Conservation (phyloP, 352 stramenopile species). For the Pythium rhizo-oryzae region DNA sequence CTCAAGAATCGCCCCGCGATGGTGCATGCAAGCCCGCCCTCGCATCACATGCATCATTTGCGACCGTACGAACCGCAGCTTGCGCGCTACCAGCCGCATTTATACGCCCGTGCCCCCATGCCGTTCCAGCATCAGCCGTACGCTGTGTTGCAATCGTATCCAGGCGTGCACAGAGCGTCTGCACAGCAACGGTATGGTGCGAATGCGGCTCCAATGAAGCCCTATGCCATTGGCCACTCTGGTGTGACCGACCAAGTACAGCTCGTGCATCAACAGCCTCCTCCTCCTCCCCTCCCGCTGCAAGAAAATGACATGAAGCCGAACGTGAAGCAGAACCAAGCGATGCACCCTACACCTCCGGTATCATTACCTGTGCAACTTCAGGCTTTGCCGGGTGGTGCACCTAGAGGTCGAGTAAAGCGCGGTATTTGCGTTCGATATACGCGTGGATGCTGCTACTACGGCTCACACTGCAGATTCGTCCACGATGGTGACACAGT, state of each 20-base stretch:
- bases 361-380: conserved; percentile 2
- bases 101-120: conserved; percentile 4
- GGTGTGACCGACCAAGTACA: background rate
- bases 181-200: background rate
- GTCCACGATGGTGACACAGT: conserved; percentile 34
- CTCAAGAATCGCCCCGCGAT: conserved; percentile 8
- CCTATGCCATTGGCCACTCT: background rate
- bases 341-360: background rate
- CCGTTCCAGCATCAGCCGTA: background rate
- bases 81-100: conserved; percentile 10
- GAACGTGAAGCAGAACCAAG: background rate
- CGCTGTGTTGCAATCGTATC: conserved; percentile 1
- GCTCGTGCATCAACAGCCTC: background rate
- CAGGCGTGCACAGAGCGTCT: background rate
- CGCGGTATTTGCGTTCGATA: conserved; percentile 23
- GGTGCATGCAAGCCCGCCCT: conserved; percentile 5
- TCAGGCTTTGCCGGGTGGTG: background rate
- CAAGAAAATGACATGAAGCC: background rate
- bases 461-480: conserved; percentile 59
- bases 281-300: background rate
- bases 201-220: background rate
- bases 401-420: background rate
- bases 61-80: conserved; percentile 2
- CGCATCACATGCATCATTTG: conserved; percentile 15
- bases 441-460: conserved; percentile 44